phyloP scores from a whole-genome alignment of 2,329 filamentous ascomycete genomes.

The Westerdykella aurantiaca region DNA sequence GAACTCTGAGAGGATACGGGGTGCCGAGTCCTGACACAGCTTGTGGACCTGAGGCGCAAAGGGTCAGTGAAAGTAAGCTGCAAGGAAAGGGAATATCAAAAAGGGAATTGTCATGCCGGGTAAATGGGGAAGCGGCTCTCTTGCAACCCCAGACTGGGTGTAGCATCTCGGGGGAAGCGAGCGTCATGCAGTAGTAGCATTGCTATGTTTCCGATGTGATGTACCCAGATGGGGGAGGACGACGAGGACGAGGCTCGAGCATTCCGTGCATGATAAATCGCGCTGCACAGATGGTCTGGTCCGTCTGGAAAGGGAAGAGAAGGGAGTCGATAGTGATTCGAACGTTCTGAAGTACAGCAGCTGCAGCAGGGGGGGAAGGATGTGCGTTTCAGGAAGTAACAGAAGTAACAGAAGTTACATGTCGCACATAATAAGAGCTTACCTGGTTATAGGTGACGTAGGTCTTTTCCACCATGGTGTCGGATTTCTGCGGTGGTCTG shows the following conservation, averaged over 20 bases:
- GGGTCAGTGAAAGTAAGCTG: slow-evolving; percentile 5
- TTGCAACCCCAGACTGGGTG: neutral
- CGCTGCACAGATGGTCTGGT: neutral
- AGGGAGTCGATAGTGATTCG: slow-evolving; percentile 5
- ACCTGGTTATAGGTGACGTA: slow-evolving; percentile 43
- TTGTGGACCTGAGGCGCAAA: slow-evolving; percentile 72
- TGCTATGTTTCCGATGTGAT: neutral
- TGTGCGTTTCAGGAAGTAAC: neutral
- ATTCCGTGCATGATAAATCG: slow-evolving; percentile 1
- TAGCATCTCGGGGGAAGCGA: neutral
- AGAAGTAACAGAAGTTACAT: neutral
- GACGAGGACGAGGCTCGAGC: too few species aligned
- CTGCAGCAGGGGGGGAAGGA: neutral
- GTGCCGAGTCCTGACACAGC: slow-evolving; percentile 82
- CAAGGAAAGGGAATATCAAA: neutral
- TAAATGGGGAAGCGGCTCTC: neutral
- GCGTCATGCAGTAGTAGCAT: neutral
- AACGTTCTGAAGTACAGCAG: slow-evolving; percentile 2
- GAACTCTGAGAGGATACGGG: slow-evolving; percentile 75
- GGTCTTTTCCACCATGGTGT: slow-evolving; percentile 38
- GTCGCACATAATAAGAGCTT: slow-evolving; percentile 12
- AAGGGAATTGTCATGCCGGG: neutral
- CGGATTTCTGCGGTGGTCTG: slow-evolving; percentile 1
- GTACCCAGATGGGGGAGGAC: neutral
- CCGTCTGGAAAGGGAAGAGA: slow-evolving; percentile 1